Evolutionary conservation across 2,329 filamentous ascomycete genomes (phyloP).

Genomic region (Neonectria ditissima): DNA sequence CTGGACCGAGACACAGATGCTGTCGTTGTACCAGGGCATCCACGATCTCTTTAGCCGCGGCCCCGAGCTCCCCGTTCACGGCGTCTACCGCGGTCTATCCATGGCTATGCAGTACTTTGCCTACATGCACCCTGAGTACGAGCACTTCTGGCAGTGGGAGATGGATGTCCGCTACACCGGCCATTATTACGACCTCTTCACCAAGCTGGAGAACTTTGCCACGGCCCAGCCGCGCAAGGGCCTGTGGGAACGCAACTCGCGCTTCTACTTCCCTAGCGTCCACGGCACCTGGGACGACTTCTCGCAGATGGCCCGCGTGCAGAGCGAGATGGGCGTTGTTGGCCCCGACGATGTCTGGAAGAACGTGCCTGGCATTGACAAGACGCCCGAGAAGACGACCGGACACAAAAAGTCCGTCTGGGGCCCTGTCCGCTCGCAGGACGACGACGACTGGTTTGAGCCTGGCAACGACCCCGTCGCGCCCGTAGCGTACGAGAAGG

Average conservation of each 20-base stretch:
- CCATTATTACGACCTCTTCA: constrained; percentile 82
- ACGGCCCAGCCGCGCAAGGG: constrained; percentile 80
- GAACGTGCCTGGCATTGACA: constrained; percentile 57
- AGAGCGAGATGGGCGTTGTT: constrained; percentile 76
- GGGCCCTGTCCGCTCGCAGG: constrained; percentile 81
- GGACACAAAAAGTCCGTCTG: constrained; percentile 75
- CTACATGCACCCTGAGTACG: constrained; percentile 87
- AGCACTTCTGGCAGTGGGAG: constrained; percentile 95
- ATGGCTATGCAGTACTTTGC: constrained; percentile 98
- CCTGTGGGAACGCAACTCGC: constrained; percentile 82
- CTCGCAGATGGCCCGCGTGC: constrained; percentile 77
- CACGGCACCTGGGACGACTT: constrained; percentile 87
- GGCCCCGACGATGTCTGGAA: constrained; percentile 77
- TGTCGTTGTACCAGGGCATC: constrained; percentile 87
- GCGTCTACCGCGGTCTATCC: constrained; percentile 90
- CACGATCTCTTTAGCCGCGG: constrained; percentile 78
- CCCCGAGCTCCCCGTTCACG: constrained; percentile 82
- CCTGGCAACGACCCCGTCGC: constrained; percentile 79
- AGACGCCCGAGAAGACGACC: constrained; percentile 50
- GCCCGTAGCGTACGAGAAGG: constrained; percentile 77
- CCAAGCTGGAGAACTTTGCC: constrained; percentile 77
- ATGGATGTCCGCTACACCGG: constrained; percentile 93
- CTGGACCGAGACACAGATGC: constrained; percentile 96
- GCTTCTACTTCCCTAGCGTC: constrained; percentile 81
- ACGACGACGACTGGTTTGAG: constrained; percentile 78